Base-by-base conservation (phyloP, 2,329 filamentous ascomycete genomes). In the Cladosporium sphaerospermum region DNA sequence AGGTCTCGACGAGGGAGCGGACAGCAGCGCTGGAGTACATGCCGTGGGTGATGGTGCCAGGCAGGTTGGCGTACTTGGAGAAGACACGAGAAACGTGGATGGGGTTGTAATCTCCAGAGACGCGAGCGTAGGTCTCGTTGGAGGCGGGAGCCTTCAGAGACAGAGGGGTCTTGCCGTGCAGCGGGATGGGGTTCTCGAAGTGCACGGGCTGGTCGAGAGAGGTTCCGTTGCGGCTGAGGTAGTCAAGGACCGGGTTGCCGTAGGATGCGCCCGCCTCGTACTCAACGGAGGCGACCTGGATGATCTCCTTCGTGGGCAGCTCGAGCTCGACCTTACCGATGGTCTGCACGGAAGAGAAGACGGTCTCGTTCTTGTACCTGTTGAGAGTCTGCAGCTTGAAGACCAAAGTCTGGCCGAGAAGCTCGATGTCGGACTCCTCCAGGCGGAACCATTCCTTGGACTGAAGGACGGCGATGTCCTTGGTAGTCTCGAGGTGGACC, bases 21-120 rank as follows among this genome's bases (percentile, higher is more conserved):
- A 99, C 93, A 36, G 93, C 89, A 60, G 93, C 93, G 72, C 92
- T 97, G 1, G 92, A 95, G 79, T 97, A 99, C 93, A 99, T 99
- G 69, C 93, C 93, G 69, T 99, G 93, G 1, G 93, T 99, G 67
- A 99, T 99, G 42, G 93, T 99, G 46, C 93, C 95, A 1, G 91
- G 91, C 13, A 99, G 80, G 70, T 91, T 93, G 69, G 93, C 95
- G 65, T 97, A 99, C 73, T 84, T 89, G 32, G 93, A 88, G 75
- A 99, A 99, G 52, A 96, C 89, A 53, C 93, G 87, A 10, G 93
- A 96, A 42, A 99, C 93, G 78, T 99, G 93, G 58, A 99, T 99
- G 19, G 93, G 93, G 73, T 99, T 99, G 81, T 90, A 99, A 70
- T 99, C 93, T 44, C 93, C 93, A 48, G 95, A 99, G 14, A 99